These are phyloP conservation scores for Petunia hybrid DNA, from an alignment of 305 asterid species.

Conservation along the genomic window DNA sequence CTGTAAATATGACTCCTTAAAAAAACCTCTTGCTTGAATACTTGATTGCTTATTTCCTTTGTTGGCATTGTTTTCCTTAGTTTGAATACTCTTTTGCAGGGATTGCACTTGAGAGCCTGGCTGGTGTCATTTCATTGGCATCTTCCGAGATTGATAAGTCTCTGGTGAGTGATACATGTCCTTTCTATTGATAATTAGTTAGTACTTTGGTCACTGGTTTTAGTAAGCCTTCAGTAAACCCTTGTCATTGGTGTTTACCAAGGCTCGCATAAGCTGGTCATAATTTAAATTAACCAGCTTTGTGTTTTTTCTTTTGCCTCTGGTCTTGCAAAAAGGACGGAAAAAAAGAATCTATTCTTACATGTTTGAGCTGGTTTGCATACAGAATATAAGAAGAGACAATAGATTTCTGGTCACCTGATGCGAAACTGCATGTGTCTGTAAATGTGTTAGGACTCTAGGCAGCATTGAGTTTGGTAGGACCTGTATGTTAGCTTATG, in stretches of 20 bases:
- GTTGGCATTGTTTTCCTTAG: conserved; percentile 27
- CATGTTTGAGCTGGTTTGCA: not conserved
- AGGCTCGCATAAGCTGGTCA: not conserved
- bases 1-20: not conserved
- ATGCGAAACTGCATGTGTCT: conserved; percentile 6
- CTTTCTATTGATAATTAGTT: not conserved
- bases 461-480: conserved; percentile 22
- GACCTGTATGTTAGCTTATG: conserved; percentile 1
- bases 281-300: not conserved
- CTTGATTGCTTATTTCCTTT: conserved; percentile 11
- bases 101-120: conserved; percentile 84
- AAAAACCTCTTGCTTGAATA: conserved; percentile 23
- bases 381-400: not conserved
- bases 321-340: not conserved
- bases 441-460: not conserved
- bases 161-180: conserved; percentile 55
- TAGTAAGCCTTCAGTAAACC: not conserved
- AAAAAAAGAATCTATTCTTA: not conserved
- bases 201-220: not conserved
- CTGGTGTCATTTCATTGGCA: conserved; percentile 84
- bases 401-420: not conserved
- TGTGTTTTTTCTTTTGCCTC: not conserved
- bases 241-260: not conserved
- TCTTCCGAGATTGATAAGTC: conserved; percentile 74
- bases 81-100: conserved; percentile 55